Base-by-base conservation (phyloP, 2,329 filamentous ascomycete genomes). In the Neofusicoccum kwambonambiense region DNA sequence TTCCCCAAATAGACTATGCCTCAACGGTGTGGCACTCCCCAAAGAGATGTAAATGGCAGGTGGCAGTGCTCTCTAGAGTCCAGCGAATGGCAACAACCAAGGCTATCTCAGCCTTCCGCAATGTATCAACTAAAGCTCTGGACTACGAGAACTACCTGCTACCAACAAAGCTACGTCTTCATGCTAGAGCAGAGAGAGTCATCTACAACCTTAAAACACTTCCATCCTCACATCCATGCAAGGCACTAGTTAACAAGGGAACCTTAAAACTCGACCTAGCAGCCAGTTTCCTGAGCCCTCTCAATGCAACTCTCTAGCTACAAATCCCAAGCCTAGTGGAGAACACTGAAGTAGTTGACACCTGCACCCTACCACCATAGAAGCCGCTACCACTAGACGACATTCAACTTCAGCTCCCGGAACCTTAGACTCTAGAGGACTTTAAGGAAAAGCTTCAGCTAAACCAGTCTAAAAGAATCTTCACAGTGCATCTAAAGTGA, bases 21-120 rank as follows among this genome's bases (percentile, higher is more conserved):
- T 72, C 69, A 1, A 69, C 67, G 1, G 67, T 72, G 27, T 73
- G 62, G 69, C 69, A 71, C 37, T 68, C 71, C 52, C 71, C 67
- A 31, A 62, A 66, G 6, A 66, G 65, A 49, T 69, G 71, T 41
- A 52, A 52, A 52, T 52, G 34, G 50, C 50, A 52, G 19, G 34
- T 52, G n/a, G 50, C 27, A 52, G 50, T 37, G n/a, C 50, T 52
- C 50, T 52, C 50, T 1, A 52, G 50, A 8, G 11, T 52, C 9
- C 19, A 52, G 37, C 27, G 50, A 8, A 37, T 52, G 3, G 27
- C 13, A 52, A 52, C 34, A 37, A 37, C 50, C 22, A 52, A 52
- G 50, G 50, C 50, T 6, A 52, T 52, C 3, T 52, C 15, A 52
- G 50, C 50, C 9, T 52, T 52, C 50, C 15, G 1, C 1, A 52